Base-by-base conservation (phyloP, 2,329 filamentous ascomycete species). In the Penicillium sp. region DNA sequence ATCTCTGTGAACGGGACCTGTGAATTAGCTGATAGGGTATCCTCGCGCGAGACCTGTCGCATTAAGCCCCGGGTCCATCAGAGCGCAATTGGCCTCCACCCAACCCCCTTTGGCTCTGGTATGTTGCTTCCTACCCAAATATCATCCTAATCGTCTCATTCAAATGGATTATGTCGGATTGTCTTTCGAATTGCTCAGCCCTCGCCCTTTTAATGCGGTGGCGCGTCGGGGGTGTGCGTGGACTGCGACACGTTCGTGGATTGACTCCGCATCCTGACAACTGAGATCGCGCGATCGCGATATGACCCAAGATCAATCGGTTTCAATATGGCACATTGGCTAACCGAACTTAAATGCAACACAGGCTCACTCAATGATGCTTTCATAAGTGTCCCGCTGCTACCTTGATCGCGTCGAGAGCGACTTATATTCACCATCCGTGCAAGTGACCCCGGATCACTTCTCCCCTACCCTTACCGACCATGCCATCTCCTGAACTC, bases 401-500 rank as follows among this genome's bases (percentile, higher is more conserved):
- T 56, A 62, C 61, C 60, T 51, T 61, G 56, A 56, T 66, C 62
- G 58, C 63, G 59, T 65, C 59, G 57, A 62, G 59, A 61, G 55
- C 52, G 54, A 58, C 55, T 56, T 54, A 49, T 55, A 55, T 58
- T 54, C 52, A 60, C 55, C 37, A 58, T 23, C 53, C 43, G 53
- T 56, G 56, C 57, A 58, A 67, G 59, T 63, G 60, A 60, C 52
- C 56, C 55, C 54, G 52, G 33, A 40, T 44, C 45, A 49, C 42
- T 53, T 45, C 47, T 31, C 40, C 21, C 46, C 43, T 11, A 36
- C 51, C 26, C 28, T 34, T 24, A 54, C 33, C 19, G 37, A 37
- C 33, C 57, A 75, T 75, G 73, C 67, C 72, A 39, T 75, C 70
- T 8, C 71, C 73, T 21, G 67, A 72, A 49, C 40, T 65, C 45